Conservation (phyloP, 805 yeast species). For the Naumovozyma baii region DNA sequence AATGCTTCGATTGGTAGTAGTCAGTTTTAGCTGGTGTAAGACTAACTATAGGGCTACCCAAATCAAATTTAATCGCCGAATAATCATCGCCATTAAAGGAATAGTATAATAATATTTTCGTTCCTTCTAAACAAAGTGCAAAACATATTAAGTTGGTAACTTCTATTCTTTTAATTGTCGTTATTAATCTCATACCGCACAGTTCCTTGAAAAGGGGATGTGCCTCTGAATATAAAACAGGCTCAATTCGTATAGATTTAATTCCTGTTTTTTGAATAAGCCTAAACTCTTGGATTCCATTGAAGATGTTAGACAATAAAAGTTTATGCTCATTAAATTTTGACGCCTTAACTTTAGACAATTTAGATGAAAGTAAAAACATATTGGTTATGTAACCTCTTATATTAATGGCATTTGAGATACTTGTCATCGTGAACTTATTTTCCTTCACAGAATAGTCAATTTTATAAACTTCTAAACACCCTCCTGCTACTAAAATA, state of each 20-base stretch:
- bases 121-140: conserved; percentile 4
- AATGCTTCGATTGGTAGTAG: background rate
- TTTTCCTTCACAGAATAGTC: conserved; percentile 30
- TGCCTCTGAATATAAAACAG: background rate
- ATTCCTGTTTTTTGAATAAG: background rate
- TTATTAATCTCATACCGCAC: conserved; percentile 2
- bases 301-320: conserved; percentile 7
- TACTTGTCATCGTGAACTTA: conserved; percentile 20
- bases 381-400: conserved; percentile 12
- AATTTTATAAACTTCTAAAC: conserved; percentile 23
- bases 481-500: conserved; percentile 29
- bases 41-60: conserved; percentile 9
- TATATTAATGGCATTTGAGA: conserved; percentile 15
- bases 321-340: background rate
- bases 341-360: background rate
- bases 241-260: background rate
- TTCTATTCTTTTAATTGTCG: conserved; percentile 1
- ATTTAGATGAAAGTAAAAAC: background rate
- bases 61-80: conserved; percentile 4
- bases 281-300: conserved; percentile 13
- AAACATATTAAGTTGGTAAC: conserved; percentile 2
- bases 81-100: conserved; percentile 1
- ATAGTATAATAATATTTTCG: conserved; percentile 4
- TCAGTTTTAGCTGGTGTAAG: conserved; percentile 1
- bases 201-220: conserved; percentile 2